Conservation (phyloP, 176 grass and related monocot species). For the Cenchrus fungigraminus region DNA sequence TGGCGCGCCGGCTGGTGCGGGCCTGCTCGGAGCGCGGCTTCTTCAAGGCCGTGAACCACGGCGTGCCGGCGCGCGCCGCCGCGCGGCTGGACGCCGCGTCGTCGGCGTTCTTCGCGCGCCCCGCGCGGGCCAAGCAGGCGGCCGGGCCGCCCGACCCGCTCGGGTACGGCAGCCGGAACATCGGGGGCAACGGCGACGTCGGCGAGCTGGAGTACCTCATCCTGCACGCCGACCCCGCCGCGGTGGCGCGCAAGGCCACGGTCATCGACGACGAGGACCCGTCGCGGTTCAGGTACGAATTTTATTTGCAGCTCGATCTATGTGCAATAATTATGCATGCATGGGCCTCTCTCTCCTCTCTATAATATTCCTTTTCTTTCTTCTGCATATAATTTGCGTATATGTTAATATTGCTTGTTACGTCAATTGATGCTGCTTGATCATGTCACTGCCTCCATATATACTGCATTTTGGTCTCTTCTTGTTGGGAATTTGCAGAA, state of each 20-base stretch:
- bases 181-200: slow-evolving; percentile 75
- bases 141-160: slow-evolving; percentile 80
- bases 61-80: slow-evolving; percentile 41
- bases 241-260: slow-evolving; percentile 60
- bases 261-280: slow-evolving; percentile 57
- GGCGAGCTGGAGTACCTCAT: slow-evolving; percentile 95
- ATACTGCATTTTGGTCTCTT: not conserved
- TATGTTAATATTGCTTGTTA: not conserved
- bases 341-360: not conserved
- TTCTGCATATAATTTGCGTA: no score
- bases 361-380: not conserved
- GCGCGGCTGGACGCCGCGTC: slow-evolving; percentile 51
- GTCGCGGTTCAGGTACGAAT: slow-evolving; percentile 70
- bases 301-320: no score
- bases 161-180: slow-evolving; percentile 79
- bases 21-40: slow-evolving; percentile 73
- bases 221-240: slow-evolving; percentile 62
- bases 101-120: slow-evolving; percentile 64
- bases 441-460: no score
- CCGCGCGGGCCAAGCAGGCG: slow-evolving; percentile 49
- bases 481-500: not conserved
- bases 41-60: slow-evolving; percentile 95
- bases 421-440: not conserved
- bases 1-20: slow-evolving; percentile 52
- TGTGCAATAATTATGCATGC: not conserved